Base-by-base conservation (phyloP, 106 monocot species). In the Apostasia ramifera region DNA sequence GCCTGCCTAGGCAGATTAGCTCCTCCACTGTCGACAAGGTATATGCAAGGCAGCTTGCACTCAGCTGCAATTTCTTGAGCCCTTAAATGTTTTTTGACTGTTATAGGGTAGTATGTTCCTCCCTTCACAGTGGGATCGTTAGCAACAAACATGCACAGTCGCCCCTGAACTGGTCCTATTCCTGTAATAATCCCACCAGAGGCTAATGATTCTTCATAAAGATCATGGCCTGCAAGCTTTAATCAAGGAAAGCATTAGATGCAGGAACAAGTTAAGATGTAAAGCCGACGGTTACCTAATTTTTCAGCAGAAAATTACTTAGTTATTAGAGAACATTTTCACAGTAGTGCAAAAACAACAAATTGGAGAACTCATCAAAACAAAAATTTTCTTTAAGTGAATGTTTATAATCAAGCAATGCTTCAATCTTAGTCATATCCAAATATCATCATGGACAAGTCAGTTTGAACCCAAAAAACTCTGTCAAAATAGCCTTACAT, bases 71-170 rank as follows among this genome's bases (percentile, higher is more conserved):
- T 88, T 75, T 98, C 98, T 71, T 98, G 93, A 59, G 98, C 98
- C 62, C 98, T 81, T 37, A 98, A 80, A 80, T 98, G 98, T 70
- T 98, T 98, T 69, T 98, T 98, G 4, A 98, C 93, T 69, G 98
- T 93, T 45, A 97, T 81, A 59, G 97, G 97, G 77, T 97, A 97
- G 59, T 93, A 98, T 59, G 98, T 98, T 11, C 98, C 98, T 5
- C 98, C 98, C 73, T 98, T 98, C 13, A 85, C 90, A 44, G 93
- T 98, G 38, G 98, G 98, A 73, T 98, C 98, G 77, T 98, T 98
- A 57, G 98, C 98, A 47, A 98, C 89, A 74, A 98, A 90, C 87
- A 98, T 88, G 70, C 98, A 98, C 41, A 98, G 59, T 1, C 86
- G 87, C 7, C 90, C 92, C 69, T 98, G 86, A 10, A 98, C 85